phyloP scores from a whole-genome alignment of 2,329 filamentous ascomycete genomes.

The Colletotrichum orchidophilum region DNA sequence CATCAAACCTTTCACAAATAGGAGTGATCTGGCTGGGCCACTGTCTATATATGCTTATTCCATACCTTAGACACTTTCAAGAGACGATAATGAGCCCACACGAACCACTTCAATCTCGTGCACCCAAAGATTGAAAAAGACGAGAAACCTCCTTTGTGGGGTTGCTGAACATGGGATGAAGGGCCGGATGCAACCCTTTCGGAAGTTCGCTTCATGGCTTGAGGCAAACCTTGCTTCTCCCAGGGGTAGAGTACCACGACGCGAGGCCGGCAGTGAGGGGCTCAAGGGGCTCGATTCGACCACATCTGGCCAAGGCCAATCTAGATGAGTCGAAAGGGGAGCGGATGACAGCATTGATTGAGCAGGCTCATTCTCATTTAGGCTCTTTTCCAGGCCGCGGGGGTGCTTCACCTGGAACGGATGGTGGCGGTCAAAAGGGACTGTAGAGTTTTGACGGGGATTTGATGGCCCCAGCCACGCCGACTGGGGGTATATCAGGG shows the following conservation, averaged over 20 bases:
- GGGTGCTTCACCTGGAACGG: constrained; percentile 33
- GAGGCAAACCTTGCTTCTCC: neutral
- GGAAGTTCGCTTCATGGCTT: constrained; percentile 7
- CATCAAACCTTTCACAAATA: neutral
- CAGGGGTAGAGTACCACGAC: constrained; percentile 1
- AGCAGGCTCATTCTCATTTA: constrained; percentile 27
- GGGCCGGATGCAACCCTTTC: neutral
- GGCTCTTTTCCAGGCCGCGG: constrained; percentile 18
- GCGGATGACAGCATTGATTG: neutral
- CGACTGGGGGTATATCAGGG: neutral
- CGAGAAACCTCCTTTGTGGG: constrained; percentile 19
- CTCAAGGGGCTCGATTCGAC: neutral
- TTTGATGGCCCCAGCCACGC: neutral
- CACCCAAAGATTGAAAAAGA: neutral
- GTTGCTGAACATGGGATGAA: neutral
- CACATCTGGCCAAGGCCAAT: neutral
- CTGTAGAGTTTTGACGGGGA: constrained; percentile 2
- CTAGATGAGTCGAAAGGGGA: constrained; percentile 7
- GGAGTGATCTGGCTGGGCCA: neutral
- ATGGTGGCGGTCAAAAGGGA: constrained; percentile 26
- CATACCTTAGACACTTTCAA: neutral
- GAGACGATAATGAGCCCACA: constrained; percentile 14
- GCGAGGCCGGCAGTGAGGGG: constrained; percentile 15
- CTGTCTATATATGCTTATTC: constrained; percentile 11
- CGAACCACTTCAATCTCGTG: constrained; percentile 25